A percentile compares a stretch with the other conserved stretches of the same genome.
Conservation (phyloP, 192 early-diverging fungal genomes). For the Coemansia sp. region DNA sequence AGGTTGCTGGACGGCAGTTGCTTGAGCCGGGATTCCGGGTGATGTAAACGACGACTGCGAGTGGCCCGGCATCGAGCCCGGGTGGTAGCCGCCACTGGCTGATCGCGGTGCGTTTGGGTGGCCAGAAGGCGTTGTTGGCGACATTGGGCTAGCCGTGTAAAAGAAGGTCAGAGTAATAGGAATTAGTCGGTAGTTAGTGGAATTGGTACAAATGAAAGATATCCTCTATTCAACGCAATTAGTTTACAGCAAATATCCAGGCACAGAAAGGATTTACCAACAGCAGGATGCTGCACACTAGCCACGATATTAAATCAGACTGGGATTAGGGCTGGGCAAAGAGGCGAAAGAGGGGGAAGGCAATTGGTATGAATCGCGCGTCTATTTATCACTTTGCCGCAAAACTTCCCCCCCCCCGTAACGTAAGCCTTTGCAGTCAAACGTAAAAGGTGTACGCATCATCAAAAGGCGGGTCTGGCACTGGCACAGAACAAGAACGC, state of each 20-base stretch:
- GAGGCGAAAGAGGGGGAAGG: background rate
- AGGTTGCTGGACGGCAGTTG: background rate
- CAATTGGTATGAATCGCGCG: background rate
- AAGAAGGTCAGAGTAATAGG: background rate
- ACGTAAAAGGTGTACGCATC: background rate
- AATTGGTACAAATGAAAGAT: background rate
- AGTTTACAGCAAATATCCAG: background rate
- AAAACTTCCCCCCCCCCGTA: too few species aligned
- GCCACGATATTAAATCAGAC: background rate
- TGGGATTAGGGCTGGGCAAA: background rate
- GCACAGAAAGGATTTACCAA: background rate
- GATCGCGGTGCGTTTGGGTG: constrained; percentile 30
- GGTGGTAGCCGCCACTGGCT: constrained; percentile 31
- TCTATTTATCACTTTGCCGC: background rate
- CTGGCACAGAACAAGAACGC: too few species aligned
- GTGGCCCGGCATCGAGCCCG: constrained; percentile 33
- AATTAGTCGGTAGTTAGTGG: background rate
- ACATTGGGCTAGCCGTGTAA: constrained; percentile 40
- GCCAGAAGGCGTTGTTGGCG: constrained; percentile 23
- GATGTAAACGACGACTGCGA: constrained; percentile 33
- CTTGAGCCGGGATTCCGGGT: constrained; percentile 7
- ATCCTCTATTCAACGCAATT: background rate
- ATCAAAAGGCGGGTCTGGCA: background rate
- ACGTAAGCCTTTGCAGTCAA: background rate
- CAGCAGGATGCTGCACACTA: background rate